Evolutionary conservation across 2,329 filamentous ascomycete genomes (phyloP), one percentile per base, ranked within the genome.

Genomic region (Aspergillus sp.): DNA sequence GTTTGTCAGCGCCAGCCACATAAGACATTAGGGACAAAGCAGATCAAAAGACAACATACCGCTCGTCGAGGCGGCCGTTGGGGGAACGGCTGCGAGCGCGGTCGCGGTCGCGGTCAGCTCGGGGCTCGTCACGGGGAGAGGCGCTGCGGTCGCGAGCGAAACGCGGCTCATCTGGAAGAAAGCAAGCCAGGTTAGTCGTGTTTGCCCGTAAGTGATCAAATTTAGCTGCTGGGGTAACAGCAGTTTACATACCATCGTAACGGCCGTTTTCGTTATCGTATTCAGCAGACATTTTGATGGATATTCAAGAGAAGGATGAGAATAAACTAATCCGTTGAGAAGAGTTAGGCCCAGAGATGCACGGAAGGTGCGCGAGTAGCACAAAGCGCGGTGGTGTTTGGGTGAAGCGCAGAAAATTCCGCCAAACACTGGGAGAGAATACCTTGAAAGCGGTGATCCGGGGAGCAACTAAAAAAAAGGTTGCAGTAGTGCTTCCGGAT

Each of bases 61-160:
- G 79, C 68, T 80, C 75, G 62, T 79, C 80, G 45, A 70, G 69
- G 64, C 86, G 85, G 62, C 80, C 84, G 66, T 83, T 85, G 59
- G 85, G 84, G 57, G 86, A 88, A 65, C 86, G 84, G 72, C 86
- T 88, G 69, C 86, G 85, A 66, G 83, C 81, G 65, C 86, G 27
- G 27, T 31, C 27, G 65, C 86, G 27, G 27, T 31, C 27, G 27
- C 27, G 81, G 62, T 82, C 79, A 62, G 74, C 77, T 56, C 79
- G 75, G 47, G 70, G 71, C 68, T 84, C 82, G 66, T 83, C 84
- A 70, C 84, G 84, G 68, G 86, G 86, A 64, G 86, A 89, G 66
- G 85, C 84, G 73, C 84, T 87, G 72, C 86, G 83, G 64, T 88
- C 85, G 70, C 86, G 86, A 62, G 85, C 82, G 73, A 87, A 87